Conservation (phyloP, 805 yeast species). For the Ogataea minuta region DNA sequence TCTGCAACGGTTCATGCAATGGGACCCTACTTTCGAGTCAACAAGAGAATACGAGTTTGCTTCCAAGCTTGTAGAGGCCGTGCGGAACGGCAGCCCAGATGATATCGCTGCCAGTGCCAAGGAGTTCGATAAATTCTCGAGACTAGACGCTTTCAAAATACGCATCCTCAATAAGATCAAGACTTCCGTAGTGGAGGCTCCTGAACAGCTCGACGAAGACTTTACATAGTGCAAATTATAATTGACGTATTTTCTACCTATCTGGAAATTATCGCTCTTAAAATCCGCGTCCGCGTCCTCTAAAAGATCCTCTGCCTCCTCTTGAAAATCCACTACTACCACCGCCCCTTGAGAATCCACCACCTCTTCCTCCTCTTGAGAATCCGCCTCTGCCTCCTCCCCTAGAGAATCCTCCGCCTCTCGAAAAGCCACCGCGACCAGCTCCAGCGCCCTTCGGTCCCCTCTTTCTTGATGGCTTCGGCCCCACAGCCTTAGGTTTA, state of each 20-base stretch:
- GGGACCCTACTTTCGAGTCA: conserved; percentile 74
- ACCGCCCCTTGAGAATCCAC: conserved; percentile 46
- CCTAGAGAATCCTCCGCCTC: conserved; percentile 39
- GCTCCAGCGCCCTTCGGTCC: conserved; percentile 54
- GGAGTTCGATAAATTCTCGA: conserved; percentile 83
- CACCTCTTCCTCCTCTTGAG: conserved; percentile 40
- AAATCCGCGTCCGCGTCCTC: conserved; percentile 40
- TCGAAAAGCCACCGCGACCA: conserved; percentile 40
- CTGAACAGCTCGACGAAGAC: conserved; percentile 35
- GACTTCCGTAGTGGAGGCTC: conserved; percentile 36
- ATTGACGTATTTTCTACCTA: conserved; percentile 1
- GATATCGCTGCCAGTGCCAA: conserved; percentile 68
- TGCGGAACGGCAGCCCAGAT: conserved; percentile 77
- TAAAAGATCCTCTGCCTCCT: conserved; percentile 36
- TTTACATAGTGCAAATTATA: conserved; percentile 27
- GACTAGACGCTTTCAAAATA: conserved; percentile 90
- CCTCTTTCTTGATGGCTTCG: conserved; percentile 74
- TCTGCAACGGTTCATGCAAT: conserved; percentile 55
- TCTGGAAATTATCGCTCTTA: conserved; percentile 6
- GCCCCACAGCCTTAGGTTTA: conserved; percentile 85
- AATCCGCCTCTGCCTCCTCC: conserved; percentile 43
- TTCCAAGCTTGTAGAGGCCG: conserved; percentile 66
- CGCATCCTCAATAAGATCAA: conserved; percentile 80
- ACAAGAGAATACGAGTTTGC: conserved; percentile 76
- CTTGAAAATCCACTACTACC: conserved; percentile 43